Evolutionary conservation across 257 asterid genomes (phyloP).

Genomic region (Cinchona pubescens): DNA sequence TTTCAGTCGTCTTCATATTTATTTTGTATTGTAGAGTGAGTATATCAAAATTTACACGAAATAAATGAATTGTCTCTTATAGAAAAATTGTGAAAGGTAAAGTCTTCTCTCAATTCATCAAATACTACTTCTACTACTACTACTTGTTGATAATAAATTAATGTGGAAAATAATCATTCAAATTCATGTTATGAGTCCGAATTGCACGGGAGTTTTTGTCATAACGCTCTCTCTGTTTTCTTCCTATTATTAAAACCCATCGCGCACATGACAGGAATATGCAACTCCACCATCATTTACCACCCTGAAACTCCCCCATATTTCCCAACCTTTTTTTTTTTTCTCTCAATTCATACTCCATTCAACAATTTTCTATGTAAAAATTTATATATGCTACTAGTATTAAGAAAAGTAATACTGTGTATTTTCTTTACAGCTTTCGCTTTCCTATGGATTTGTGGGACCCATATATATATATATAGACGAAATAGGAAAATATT

Average conservation of each 20-base stretch:
- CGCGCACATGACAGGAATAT: conserved; percentile 57
- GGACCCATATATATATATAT: conserved; percentile 33
- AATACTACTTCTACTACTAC: too few species aligned
- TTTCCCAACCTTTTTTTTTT: conserved; percentile 9
- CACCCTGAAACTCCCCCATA: conserved; percentile 32
- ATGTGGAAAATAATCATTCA: too few species aligned
- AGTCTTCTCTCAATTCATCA: conserved; percentile 23
- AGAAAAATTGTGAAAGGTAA: conserved; percentile 24
- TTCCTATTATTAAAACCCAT: conserved; percentile 32
- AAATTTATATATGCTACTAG: neutral
- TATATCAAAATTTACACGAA: too few species aligned
- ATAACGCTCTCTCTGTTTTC: conserved; percentile 25
- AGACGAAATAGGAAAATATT: too few species aligned
- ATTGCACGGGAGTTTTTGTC: conserved; percentile 38
- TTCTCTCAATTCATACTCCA: neutral
- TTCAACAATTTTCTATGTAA: neutral
- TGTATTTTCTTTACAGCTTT: conserved; percentile 20
- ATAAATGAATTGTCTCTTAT: too few species aligned
- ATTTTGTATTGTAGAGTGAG: too few species aligned
- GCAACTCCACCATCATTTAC: conserved; percentile 35
- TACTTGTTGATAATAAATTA: too few species aligned
- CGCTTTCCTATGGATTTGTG: conserved; percentile 38
- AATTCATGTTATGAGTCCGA: conserved; percentile 41
- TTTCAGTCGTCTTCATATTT: too few species aligned
- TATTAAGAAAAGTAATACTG: conserved; percentile 10